phyloP scores from a whole-genome alignment of 2,329 filamentous ascomycete species.

The Colletotrichum costaricense region DNA sequence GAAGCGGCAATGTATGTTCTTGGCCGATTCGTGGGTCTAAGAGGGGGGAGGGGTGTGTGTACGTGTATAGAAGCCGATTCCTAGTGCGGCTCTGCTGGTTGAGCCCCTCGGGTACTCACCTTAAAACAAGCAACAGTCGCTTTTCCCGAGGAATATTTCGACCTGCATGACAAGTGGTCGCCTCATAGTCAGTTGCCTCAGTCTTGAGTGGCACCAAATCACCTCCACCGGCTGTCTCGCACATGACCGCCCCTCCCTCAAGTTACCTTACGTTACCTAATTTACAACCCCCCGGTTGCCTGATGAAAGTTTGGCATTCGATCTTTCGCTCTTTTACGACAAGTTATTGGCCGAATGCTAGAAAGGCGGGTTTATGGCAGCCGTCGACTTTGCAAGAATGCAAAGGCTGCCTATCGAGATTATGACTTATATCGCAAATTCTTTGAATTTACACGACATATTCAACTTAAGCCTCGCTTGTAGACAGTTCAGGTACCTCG shows the following conservation, averaged over 20 bases:
- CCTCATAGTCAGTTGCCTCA: too few relatives aligned
- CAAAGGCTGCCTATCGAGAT: conserved; percentile 70
- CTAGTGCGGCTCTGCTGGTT: too few relatives aligned
- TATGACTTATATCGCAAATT: conserved; percentile 66
- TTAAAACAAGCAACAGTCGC: background rate
- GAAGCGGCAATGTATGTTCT: too few relatives aligned
- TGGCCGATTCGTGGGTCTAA: too few relatives aligned
- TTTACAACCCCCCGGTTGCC: background rate
- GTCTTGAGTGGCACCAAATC: too few relatives aligned
- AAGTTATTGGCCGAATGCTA: conserved; percentile 2
- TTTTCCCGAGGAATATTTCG: background rate
- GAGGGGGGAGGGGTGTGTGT: too few relatives aligned
- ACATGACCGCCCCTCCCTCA: too few relatives aligned
- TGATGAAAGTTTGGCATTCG: background rate
- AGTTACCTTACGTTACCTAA: background rate
- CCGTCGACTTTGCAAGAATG: conserved; percentile 13
- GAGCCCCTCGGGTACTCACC: background rate
- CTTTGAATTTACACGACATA: conserved; percentile 68
- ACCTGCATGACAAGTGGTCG: background rate
- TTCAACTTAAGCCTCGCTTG: conserved; percentile 66
- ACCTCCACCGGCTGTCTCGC: too few relatives aligned
- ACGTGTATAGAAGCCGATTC: too few relatives aligned
- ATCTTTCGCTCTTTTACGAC: background rate
- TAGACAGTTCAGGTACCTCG: conserved; percentile 59
- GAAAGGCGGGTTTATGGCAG: background rate